A percentile compares a stretch with the other conserved stretches of the same genome.
These are phyloP conservation scores for Podospora pseudoanserina DNA, from an alignment of 495 filamentous ascomycete genomes.

Conservation along the genomic window DNA sequence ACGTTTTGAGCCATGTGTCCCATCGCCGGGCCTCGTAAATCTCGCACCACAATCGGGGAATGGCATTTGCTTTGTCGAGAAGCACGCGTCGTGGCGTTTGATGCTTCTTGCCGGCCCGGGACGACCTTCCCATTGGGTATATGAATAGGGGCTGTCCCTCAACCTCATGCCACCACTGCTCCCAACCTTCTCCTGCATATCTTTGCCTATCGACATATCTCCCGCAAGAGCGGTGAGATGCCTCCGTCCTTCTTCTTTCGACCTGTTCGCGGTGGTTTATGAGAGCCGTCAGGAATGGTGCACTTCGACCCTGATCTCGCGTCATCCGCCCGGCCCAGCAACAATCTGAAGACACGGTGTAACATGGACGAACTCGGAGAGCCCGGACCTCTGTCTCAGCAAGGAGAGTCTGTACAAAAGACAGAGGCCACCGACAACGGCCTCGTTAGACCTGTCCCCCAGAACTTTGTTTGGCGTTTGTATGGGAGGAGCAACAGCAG, in stretches of 20 bases:
- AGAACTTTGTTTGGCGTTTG: conserved; percentile 32
- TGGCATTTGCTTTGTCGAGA: conserved; percentile 8
- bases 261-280: conserved; percentile 33
- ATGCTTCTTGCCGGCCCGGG: conserved; percentile 13
- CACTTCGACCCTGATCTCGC: conserved; percentile 31
- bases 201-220: conserved; percentile 1
- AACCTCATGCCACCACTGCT: conserved; percentile 1
- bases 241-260: conserved; percentile 36
- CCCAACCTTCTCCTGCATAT: not conserved
- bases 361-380: conserved; percentile 24
- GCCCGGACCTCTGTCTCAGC: conserved; percentile 6
- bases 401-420: conserved; percentile 14
- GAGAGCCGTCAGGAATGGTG: conserved; percentile 27
- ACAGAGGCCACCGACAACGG: conserved; percentile 3
- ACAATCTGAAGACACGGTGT: conserved; percentile 14
- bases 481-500: conserved; percentile 23
- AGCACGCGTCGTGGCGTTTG: conserved; percentile 17
- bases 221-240: conserved; percentile 36
- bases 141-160: conserved; percentile 3
- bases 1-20: not conserved
- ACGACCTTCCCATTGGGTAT: conserved; percentile 17
- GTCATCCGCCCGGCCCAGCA: conserved; percentile 27
- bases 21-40: conserved; percentile 1
- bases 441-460: conserved; percentile 16
- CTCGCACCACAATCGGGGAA: conserved; percentile 3